These are phyloP conservation scores for Danielia oregonensis DNA, from an alignment of 805 yeast genomes.

Conservation along the genomic window DNA sequence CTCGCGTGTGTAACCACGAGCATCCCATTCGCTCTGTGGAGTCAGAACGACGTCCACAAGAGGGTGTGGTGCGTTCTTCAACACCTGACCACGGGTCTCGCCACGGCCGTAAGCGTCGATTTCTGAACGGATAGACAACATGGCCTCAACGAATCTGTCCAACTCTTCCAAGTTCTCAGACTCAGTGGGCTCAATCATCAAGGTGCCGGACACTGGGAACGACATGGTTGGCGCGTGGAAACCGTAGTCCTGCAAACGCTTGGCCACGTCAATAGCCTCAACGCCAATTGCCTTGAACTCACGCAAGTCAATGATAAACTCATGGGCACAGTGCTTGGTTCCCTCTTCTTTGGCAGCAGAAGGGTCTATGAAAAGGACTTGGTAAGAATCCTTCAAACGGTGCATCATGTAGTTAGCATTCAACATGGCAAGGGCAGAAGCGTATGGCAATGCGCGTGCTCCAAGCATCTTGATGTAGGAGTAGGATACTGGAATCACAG, in stretches of 20 bases:
- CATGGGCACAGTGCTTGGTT: slow-evolving; percentile 88
- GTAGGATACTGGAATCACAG: slow-evolving; percentile 89
- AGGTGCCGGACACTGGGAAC: slow-evolving; percentile 96
- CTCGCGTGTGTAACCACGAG: slow-evolving; percentile 86
- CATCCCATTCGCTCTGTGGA: slow-evolving; percentile 64
- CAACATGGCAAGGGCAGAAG: slow-evolving; percentile 87
- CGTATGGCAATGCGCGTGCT: slow-evolving; percentile 72
- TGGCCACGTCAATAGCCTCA: slow-evolving; percentile 95
- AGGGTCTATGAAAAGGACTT: slow-evolving; percentile 68
- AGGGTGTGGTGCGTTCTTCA: slow-evolving; percentile 92
- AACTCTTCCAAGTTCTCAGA: slow-evolving; percentile 85
- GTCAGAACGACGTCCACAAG: slow-evolving; percentile 69
- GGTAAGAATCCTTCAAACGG: slow-evolving; percentile 64
- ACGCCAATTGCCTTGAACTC: slow-evolving; percentile 75
- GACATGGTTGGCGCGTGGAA: slow-evolving; percentile 99
- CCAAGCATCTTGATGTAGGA: slow-evolving; percentile 95
- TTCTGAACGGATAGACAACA: slow-evolving; percentile 79
- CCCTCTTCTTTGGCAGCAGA: slow-evolving; percentile 38
- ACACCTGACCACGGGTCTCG: slow-evolving; percentile 60
- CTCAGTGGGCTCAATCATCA: slow-evolving; percentile 98
- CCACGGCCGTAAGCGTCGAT: slow-evolving; percentile 69
- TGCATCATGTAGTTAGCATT: slow-evolving; percentile 95
- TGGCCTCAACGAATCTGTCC: slow-evolving; percentile 84
- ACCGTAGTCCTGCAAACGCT: slow-evolving; percentile 95
- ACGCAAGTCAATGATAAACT: slow-evolving; percentile 88